These are phyloP conservation scores for Rosa hybrid DNA, from an alignment of 331 rosid genomes.

Conservation along the genomic window DNA sequence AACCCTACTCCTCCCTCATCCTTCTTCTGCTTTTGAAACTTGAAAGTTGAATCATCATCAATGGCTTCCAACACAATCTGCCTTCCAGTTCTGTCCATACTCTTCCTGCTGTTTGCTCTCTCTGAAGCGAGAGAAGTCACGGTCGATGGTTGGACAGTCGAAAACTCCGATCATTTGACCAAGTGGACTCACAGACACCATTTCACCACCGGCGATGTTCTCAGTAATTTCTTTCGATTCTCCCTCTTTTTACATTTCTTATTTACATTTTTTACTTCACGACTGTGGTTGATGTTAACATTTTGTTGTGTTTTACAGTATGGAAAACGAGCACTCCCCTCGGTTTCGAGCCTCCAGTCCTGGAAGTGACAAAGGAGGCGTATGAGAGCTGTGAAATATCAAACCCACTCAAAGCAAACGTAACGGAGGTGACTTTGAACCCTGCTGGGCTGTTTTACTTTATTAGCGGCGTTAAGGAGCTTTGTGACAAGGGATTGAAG, in stretches of 20 bases:
- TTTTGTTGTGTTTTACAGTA: background rate
- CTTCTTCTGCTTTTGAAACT: background rate
- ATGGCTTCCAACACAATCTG: conserved; percentile 18
- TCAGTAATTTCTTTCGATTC: conserved; percentile 6
- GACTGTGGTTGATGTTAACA: background rate
- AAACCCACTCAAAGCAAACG: conserved; percentile 9
- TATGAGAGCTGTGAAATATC: conserved; percentile 16
- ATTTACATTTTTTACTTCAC: background rate
- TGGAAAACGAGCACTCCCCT: background rate
- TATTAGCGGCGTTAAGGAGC: conserved; percentile 19
- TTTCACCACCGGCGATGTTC: conserved; percentile 17
- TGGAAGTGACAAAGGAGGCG: conserved; percentile 23
- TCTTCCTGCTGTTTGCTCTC: background rate
- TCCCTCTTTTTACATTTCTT: background rate
- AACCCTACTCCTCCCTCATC: background rate
- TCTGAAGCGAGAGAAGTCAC: conserved; percentile 6
- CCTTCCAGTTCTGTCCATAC: background rate
- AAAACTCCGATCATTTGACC: background rate
- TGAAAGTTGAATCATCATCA: background rate
- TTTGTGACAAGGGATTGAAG: conserved; percentile 26
- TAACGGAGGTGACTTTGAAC: conserved; percentile 8
- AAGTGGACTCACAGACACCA: conserved; percentile 8
- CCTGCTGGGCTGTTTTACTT: conserved; percentile 20
- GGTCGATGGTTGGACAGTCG: conserved; percentile 22
- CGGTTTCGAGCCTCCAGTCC: background rate